Conservation (phyloP, 1,284 basidiomycete species). For the Apiotrichum veenhuisii region DNA sequence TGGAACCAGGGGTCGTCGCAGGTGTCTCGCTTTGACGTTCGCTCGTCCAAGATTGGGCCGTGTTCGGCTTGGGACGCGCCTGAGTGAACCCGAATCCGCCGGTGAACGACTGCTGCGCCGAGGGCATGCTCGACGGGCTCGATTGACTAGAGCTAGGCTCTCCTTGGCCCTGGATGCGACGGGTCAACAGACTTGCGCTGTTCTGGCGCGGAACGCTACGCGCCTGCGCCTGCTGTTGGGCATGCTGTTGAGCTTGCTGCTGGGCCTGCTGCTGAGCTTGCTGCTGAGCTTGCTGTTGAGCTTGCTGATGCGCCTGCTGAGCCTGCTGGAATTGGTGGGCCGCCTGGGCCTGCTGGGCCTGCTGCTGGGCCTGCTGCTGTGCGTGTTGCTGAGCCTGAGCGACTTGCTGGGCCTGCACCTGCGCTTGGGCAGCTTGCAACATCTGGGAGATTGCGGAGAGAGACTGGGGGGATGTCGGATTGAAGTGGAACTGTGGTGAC, state of each 20-base stretch:
- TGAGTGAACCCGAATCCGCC: background rate
- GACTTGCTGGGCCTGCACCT: constrained; percentile 11
- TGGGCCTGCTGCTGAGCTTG: background rate
- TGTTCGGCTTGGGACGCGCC: background rate
- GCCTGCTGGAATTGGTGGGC: constrained; percentile 1
- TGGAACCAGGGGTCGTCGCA: constrained; percentile 35
- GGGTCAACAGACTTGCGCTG: constrained; percentile 28
- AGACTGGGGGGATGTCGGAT: constrained; percentile 1
- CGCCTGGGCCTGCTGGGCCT: constrained; percentile 5
- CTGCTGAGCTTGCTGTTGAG: constrained; percentile 4
- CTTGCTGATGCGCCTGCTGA: background rate
- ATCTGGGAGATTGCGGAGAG: constrained; percentile 5
- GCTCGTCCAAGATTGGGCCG: background rate
- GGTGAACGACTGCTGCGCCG: background rate
- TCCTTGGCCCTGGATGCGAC: constrained; percentile 31
- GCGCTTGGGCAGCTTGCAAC: constrained; percentile 10
- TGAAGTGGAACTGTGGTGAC: constrained; percentile 5
- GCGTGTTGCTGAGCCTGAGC: constrained; percentile 6
- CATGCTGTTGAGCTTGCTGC: too few relatives aligned
- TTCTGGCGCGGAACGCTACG: background rate
- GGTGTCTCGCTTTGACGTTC: constrained; percentile 24
- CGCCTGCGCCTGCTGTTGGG: constrained; percentile 5
- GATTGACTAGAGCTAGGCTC: constrained; percentile 3
- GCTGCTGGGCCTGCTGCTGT: constrained; percentile 1
- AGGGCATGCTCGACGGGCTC: background rate